Conservation (phyloP, 1,284 basidiomycete genomes). For the Rhodofomes roseus region DNA sequence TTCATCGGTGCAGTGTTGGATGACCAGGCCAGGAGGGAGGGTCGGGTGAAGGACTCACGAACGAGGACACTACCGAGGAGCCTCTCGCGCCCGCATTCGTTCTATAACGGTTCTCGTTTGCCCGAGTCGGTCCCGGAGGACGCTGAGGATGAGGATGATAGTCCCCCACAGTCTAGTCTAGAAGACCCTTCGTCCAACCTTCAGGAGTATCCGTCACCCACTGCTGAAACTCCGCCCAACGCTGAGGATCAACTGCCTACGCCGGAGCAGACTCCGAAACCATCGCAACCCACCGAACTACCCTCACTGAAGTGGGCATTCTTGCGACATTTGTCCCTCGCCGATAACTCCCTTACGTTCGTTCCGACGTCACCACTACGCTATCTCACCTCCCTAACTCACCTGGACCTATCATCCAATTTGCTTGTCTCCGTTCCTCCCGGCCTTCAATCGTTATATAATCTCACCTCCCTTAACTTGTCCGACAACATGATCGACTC, state of each 20-base stretch:
- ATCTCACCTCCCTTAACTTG: constrained; percentile 85
- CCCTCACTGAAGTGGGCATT: constrained; percentile 75
- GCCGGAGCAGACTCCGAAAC: constrained; percentile 20
- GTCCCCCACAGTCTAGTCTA: background rate
- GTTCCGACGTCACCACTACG: constrained; percentile 72
- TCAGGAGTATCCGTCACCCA: background rate
- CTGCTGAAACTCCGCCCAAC: constrained; percentile 12
- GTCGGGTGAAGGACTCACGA: constrained; percentile 44
- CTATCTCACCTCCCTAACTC: constrained; percentile 72
- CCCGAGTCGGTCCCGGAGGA: constrained; percentile 61
- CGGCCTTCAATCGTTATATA: constrained; percentile 70
- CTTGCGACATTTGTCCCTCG: constrained; percentile 74
- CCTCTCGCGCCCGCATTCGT: constrained; percentile 42
- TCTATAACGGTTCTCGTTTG: constrained; percentile 44
- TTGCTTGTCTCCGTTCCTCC: constrained; percentile 84
- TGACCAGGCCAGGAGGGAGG: constrained; percentile 64
- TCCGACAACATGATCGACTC: constrained; percentile 96
- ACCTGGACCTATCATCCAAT: constrained; percentile 89
- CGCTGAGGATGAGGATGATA: constrained; percentile 34
- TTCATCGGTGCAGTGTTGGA: constrained; percentile 75
- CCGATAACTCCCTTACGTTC: constrained; percentile 83
- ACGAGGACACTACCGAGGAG: constrained; percentile 41
- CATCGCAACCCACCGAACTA: constrained; percentile 32
- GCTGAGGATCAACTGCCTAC: constrained; percentile 19
- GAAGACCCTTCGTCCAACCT: background rate